Evolutionary conservation across 139 green algal genomes (phyloP).

Genomic region (Desmodesmus armatus): DNA sequence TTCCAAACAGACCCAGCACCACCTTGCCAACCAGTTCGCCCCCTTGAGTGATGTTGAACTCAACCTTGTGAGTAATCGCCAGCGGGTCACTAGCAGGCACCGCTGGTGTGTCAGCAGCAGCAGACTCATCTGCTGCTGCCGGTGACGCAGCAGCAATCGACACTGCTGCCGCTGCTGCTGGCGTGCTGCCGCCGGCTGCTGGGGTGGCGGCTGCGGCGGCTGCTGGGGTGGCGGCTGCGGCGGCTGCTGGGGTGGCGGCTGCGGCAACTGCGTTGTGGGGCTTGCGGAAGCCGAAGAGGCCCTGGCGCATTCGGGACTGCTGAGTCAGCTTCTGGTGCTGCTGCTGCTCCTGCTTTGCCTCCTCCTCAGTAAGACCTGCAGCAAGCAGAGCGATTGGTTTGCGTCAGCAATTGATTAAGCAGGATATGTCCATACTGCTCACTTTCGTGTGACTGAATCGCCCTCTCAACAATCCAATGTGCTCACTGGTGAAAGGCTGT

Average conservation of each 20-base stretch:
- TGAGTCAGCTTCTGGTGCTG: too few relatives aligned
- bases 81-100: neutral
- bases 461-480: too few relatives aligned
- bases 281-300: conserved; percentile 2
- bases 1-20: conserved; percentile 55
- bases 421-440: too few relatives aligned
- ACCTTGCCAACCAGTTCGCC: conserved; percentile 19
- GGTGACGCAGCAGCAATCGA: conserved; percentile 8
- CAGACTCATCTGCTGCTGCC: neutral
- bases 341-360: too few relatives aligned
- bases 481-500: too few relatives aligned
- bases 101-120: neutral
- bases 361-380: too few relatives aligned
- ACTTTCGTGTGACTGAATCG: too few relatives aligned
- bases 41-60: conserved; percentile 22
- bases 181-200: neutral
- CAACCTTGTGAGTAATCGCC: conserved; percentile 27
- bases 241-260: neutral
- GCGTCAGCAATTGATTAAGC: too few relatives aligned
- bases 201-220: neutral
- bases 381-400: too few relatives aligned
- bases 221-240: conserved; percentile 5
- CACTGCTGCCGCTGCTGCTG: neutral
- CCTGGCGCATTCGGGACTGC: too few relatives aligned
- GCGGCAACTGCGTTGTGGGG: neutral